Evolutionary conservation across 2,329 filamentous ascomycete genomes (phyloP).

Genomic region (Fusarium sp.): DNA sequence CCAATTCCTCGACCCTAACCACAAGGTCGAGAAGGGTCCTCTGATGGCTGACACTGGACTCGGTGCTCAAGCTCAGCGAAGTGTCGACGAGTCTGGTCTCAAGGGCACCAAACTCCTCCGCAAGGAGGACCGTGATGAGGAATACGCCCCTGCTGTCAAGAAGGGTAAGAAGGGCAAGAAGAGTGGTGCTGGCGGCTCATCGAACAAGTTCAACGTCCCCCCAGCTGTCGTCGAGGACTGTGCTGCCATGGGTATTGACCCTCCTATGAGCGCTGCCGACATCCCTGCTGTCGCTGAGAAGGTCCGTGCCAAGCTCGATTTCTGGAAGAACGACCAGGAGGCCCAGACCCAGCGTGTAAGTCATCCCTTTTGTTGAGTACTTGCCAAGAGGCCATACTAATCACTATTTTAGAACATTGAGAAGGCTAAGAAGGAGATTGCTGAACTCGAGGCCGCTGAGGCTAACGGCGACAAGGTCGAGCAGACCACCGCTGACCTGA

Average conservation of each 20-base stretch:
- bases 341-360: slow-evolving; percentile 90
- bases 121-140: slow-evolving; percentile 90
- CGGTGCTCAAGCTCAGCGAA: slow-evolving; percentile 82
- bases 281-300: slow-evolving; percentile 85
- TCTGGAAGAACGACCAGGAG: slow-evolving; percentile 93
- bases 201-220: slow-evolving; percentile 81
- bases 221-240: slow-evolving; percentile 94
- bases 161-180: slow-evolving; percentile 89
- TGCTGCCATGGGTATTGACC: slow-evolving; percentile 83
- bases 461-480: slow-evolving; percentile 67
- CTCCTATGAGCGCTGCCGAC: slow-evolving; percentile 87
- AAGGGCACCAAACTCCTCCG: slow-evolving; percentile 86
- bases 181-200: slow-evolving; percentile 61
- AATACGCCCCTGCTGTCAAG: slow-evolving; percentile 85
- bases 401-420: slow-evolving; percentile 80
- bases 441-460: slow-evolving; percentile 77
- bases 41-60: slow-evolving; percentile 77
- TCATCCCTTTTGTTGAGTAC: slow-evolving; percentile 32
- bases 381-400: slow-evolving; percentile 46
- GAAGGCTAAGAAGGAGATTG: slow-evolving; percentile 96
- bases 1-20: slow-evolving; percentile 87
- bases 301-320: slow-evolving; percentile 88
- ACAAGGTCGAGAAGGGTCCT: slow-evolving; percentile 74
- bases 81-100: slow-evolving; percentile 83
- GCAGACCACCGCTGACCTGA: slow-evolving; percentile 64